Percentiles rank a stretch among this genome's conserved stretches.
phyloP scores from a whole-genome alignment of 306 rosid genomes.

The Albizia julibrissin region DNA sequence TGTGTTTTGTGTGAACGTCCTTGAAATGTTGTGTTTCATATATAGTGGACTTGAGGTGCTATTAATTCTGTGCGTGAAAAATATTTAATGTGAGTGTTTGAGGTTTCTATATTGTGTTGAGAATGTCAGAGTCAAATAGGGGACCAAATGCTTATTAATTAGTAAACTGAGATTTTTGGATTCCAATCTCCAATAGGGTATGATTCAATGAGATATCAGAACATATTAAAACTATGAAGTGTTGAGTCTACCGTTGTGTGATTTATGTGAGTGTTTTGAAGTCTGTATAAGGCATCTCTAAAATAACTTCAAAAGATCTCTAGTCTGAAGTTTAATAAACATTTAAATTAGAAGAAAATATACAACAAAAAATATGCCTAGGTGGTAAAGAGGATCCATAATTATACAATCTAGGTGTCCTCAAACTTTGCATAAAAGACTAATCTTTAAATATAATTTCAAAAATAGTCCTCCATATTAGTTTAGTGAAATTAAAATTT shows the following conservation, averaged over 20 bases:
- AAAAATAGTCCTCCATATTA: not conserved
- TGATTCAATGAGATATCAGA: not conserved
- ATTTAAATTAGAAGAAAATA: not conserved
- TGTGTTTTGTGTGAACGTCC: not conserved
- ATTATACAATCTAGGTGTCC: not conserved
- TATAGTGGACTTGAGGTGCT: not conserved
- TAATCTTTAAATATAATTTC: not conserved
- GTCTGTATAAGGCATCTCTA: no score
- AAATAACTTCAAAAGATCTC: not conserved
- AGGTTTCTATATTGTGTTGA: not conserved
- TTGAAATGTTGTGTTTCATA: not conserved
- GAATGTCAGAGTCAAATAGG: not conserved
- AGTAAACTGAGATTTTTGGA: not conserved
- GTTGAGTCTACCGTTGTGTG: not conserved
- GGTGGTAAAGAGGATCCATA: not conserved
- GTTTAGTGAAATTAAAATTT: not conserved
- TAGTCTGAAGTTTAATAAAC: not conserved
- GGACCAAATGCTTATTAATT: not conserved
- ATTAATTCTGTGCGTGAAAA: not conserved
- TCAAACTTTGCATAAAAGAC: not conserved
- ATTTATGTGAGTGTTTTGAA: not conserved
- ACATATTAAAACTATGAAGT: not conserved
- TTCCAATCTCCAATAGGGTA: not conserved
- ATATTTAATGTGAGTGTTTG: not conserved
- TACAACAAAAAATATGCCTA: not conserved